Evolutionary conservation across 1,139 yeast species (phyloP), one percentile per base, ranked within the genome.

Genomic region (Suhomyces ambrosiae): DNA sequence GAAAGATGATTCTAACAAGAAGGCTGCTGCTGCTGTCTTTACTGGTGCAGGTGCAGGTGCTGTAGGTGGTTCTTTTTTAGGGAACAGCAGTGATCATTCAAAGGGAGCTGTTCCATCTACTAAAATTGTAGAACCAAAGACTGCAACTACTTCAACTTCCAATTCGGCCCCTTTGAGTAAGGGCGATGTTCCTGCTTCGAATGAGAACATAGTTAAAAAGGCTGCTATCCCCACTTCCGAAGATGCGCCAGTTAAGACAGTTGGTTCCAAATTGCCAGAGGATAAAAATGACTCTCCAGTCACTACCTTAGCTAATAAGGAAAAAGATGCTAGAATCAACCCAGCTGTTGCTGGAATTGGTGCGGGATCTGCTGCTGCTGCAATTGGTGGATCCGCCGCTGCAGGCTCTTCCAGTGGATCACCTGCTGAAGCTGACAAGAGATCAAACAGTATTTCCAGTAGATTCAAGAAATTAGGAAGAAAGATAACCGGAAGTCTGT

Each of bases 131-230:
- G 24, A 23, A 23, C n/a, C 24, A 23, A 10, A 6, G n/a, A 10
- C 9, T 6, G 24, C 24, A 10, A 19, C 7, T 7, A 19, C 7
- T 19, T 19, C 22, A 7, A 7, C 22, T 19, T 19, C 22, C 9
- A 19, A 19, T 7, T 9, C 7, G 9, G 11, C 16, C 9, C n/a
- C n/a, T n/a, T n/a, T n/a, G n/a, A n/a, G n/a, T n/a, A n/a, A n/a
- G n/a, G 28, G 60, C 36, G 56, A 63, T 42, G 54, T 64, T 38
- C 66, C 60, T 32, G 61, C 60, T 37, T 71, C 65, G 50, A 67
- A 62, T 36, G 48, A 24, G 22, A 23, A 27, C 9, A n/a, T 17
- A 8, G 14, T 28, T 16, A 10, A 19, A 13, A 28, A 28, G 24
- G 15, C 8, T 5, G 10, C 15, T 18, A 17, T 7, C 15, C 5